Base-by-base conservation (phyloP, 2,329 filamentous ascomycete genomes). In the Teratosphaeria nubilosa region DNA sequence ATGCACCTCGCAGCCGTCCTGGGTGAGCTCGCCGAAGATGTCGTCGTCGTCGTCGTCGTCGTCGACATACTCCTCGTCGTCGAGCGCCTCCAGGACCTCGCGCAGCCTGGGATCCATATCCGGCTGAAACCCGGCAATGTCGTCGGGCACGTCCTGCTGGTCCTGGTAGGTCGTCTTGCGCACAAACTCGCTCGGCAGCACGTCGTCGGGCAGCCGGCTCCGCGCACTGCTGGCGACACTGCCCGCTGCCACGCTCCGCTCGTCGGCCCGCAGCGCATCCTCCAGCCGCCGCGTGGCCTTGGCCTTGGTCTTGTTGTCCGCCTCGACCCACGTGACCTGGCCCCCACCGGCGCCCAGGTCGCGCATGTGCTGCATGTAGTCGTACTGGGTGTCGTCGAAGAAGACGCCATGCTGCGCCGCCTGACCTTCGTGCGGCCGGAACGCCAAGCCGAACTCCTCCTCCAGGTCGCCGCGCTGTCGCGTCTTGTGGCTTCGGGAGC, bases 361-460 rank as follows among this genome's bases (percentile, higher is more conserved):
- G 57, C 91, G 87, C 80, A 99, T 78, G 75, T 99, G 94, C 74
- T 99, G 94, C 94, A 99, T 99, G 77, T 99, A 99, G 75, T 99
- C 94, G 75, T 99, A 99, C 69, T 90, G 83, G 63, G 89, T 87
- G 75, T 99, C 94, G 74, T 99, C 95, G 73, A 82, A 99, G 79
- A 88, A 99, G 63, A 99, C 84, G 63, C 94, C 94, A 74, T 96
- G 85, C 72, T 88, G 89, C 65, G 95, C 94, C 9, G 95, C 94
- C 76, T 99, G 91, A 67, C 95, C 95, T 75, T 99, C 94, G 73
- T 99, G 97, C 58, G 84, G 82, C 65, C 91, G 86, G 64, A 96
- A 84, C 60, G 76, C 76, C 50, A 82, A 78, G 1, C 88, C 88
- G 54, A 96, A 85, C 70, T 86, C 83, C 54, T 76, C 72, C 62